A percentile compares a stretch with the other conserved stretches of the same genome.
These are phyloP conservation scores for Talaromyces albobiverticillius DNA, from an alignment of 2,329 filamentous ascomycete species.

Conservation along the genomic window DNA sequence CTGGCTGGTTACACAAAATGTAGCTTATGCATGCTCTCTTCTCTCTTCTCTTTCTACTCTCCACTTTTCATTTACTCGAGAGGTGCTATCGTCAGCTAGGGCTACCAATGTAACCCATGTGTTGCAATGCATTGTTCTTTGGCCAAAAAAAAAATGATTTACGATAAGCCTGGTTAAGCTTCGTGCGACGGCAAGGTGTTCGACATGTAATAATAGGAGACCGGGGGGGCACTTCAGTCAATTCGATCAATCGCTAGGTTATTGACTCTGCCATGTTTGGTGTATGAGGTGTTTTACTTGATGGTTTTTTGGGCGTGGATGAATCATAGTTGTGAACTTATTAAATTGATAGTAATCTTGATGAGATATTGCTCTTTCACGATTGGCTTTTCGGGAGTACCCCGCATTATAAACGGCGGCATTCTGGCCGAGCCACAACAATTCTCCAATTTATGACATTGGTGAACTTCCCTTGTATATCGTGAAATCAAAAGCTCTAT, in stretches of 20 bases:
- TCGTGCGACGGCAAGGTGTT: background rate
- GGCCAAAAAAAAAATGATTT: background rate
- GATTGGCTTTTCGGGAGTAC: slow-evolving; percentile 1
- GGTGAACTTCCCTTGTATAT: no score
- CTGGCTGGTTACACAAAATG: background rate
- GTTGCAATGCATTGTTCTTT: background rate
- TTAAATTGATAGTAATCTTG: background rate
- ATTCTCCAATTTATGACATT: background rate
- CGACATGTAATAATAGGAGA: background rate
- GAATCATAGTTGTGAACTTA: no score
- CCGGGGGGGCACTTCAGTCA: no score
- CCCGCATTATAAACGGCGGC: slow-evolving; percentile 6
- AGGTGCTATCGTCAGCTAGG: background rate
- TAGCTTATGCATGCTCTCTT: background rate
- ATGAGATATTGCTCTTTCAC: background rate
- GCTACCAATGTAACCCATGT: background rate
- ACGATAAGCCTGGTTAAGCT: background rate
- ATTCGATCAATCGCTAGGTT: background rate
- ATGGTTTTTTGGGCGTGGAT: no score
- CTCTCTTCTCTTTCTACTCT: background rate
- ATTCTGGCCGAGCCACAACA: slow-evolving; percentile 8
- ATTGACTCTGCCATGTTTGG: background rate
- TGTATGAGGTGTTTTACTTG: background rate
- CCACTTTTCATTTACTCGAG: background rate
- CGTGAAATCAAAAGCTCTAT: no score